Evolutionary conservation across 1,284 basidiomycete species (phyloP), one percentile per base, ranked within the genome.

Genomic region (Flammula alnicola): DNA sequence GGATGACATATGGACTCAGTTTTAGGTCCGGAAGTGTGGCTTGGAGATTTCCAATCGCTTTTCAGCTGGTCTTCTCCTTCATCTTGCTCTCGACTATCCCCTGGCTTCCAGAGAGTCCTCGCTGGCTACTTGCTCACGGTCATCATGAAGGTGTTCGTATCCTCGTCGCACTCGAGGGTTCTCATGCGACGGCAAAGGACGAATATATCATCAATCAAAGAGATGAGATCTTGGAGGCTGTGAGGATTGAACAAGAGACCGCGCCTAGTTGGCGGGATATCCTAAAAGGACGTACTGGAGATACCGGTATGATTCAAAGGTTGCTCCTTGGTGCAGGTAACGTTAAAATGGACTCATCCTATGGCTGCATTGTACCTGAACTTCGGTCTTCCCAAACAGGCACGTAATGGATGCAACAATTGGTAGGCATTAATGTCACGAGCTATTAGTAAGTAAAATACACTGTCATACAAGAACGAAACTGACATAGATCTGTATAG

Each of bases 401-500:
- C 26, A 80, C 80, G 3, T 86, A 88, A 58, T 81, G 81, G 66
- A 86, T 88, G 77, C 86, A 88, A 65, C 86, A 88, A 61, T 76
- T 87, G 25, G 79, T 79, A 19, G 84, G 84, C 26, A 86, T 87
- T 60, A 89, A 89, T 58, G 72, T 88, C 9, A 84, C 86, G 27
- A 86, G 83, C 43, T 86, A 86, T 67, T 85, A 76, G 75, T 56
- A 82, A 73, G 74, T 52, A 3, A 9, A 23, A 44, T 3, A 33
- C 25, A 20, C 7, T 4, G 4, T 32, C 25, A n/a, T 11, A 12
- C 19, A 11, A 20, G 16, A 16, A 48, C 31, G 12, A 23, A 27
- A 10, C 22, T 41, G 11, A 31, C 11, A n/a, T 27, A 1, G 10
- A 14, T 25, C 7, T 16, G 50, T n/a, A 11, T 33, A 75, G 74